phyloP scores from a whole-genome alignment of 306 rosid genomes.

The Cucurbita ficifolia region DNA sequence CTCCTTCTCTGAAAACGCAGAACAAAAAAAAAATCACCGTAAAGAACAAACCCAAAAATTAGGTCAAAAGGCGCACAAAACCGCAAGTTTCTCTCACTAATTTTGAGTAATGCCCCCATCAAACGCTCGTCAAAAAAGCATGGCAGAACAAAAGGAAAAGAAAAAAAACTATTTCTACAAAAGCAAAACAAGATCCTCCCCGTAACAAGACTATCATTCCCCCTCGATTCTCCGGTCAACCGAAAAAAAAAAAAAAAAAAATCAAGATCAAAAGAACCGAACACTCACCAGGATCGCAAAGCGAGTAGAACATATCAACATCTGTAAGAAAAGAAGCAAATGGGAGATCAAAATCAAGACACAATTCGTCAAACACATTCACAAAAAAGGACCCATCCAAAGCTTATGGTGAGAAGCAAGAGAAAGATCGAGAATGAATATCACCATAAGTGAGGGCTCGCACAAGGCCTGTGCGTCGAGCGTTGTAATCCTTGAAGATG shows the following conservation, averaged over 20 bases:
- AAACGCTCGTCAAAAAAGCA: background rate
- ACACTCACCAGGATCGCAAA: conserved; percentile 41
- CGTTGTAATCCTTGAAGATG: conserved; percentile 49
- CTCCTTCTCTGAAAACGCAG: conserved; percentile 27
- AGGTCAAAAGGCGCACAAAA: background rate
- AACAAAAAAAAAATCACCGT: background rate
- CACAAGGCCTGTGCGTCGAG: conserved; percentile 33
- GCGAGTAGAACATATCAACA: conserved; percentile 35
- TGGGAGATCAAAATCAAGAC: background rate
- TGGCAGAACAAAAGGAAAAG: background rate
- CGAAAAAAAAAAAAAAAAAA: background rate
- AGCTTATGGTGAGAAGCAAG: background rate
- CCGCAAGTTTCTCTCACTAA: background rate
- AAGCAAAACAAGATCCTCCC: background rate
- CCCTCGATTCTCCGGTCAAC: background rate
- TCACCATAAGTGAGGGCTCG: conserved; percentile 47
- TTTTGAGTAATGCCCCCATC: background rate
- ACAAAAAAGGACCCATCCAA: background rate
- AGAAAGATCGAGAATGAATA: background rate
- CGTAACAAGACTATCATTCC: too few species aligned
- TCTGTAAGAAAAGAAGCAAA: conserved; percentile 19
- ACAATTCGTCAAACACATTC: background rate
- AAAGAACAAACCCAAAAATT: background rate
- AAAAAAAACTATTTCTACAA: background rate
- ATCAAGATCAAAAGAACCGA: background rate